Percentiles rank a stretch among this genome's conserved stretches.
phyloP scores from a whole-genome alignment of 345 rosid genomes.

The rapeseed (Brassica napus) region Da-Ae NC_063435.1:28089001-28089500 shows the following conservation, averaged over 20 bases:
- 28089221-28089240: neutral
- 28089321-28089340: neutral
- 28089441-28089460: no score
- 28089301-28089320: neutral
- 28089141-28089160: neutral
- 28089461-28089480: no score
- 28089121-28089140: neutral
- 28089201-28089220: neutral
- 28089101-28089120: neutral
- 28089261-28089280: neutral
- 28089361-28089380: neutral
- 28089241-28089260: neutral
- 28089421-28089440: no score
- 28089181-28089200: neutral
- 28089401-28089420: no score
- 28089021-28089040: neutral
- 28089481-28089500: no score
- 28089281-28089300: neutral
- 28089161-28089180: neutral
- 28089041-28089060: neutral
- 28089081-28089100: neutral
- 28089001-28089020: neutral
- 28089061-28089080: neutral
- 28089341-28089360: no score
- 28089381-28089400: no score